Percentiles rank a stretch among this genome's conserved stretches.
Evolutionary conservation across 2,329 filamentous ascomycete genomes (phyloP).

Genomic region (Didymella segeticola): DNA sequence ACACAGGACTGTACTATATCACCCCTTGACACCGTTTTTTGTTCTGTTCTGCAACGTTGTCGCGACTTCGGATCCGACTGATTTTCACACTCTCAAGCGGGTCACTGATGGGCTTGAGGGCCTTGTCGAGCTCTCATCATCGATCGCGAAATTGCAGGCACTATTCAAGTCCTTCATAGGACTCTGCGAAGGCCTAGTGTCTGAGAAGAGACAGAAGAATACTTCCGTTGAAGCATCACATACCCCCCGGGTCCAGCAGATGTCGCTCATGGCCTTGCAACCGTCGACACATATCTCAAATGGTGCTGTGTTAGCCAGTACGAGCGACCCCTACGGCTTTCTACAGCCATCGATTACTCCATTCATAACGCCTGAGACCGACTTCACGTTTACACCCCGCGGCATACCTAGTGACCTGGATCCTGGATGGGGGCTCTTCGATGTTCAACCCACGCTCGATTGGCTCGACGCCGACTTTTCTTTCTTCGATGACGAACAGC

Average conservation of each 20-base stretch:
- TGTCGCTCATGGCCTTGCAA: not conserved
- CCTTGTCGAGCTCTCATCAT: slow-evolving; percentile 16
- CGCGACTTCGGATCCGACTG: slow-evolving; percentile 21
- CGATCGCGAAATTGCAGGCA: slow-evolving; percentile 13
- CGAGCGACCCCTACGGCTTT: not conserved
- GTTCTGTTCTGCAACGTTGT: slow-evolving; percentile 32
- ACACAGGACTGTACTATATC: slow-evolving; percentile 30
- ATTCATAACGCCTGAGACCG: not conserved
- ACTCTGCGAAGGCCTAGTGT: slow-evolving; percentile 20
- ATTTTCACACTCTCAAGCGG: slow-evolving; percentile 22
- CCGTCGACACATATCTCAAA: not conserved
- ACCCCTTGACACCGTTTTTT: slow-evolving; percentile 31
- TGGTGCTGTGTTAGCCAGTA: not conserved
- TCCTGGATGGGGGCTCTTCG: slow-evolving; percentile 26
- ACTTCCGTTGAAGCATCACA: not conserved
- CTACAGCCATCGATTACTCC: not conserved
- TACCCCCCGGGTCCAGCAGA: not conserved
- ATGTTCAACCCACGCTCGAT: slow-evolving; percentile 29
- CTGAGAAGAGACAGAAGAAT: not conserved
- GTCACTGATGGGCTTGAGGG: slow-evolving; percentile 23
- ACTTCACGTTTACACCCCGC: not conserved
- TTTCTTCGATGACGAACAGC: slow-evolving; percentile 15
- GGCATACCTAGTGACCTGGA: not conserved
- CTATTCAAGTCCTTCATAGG: slow-evolving; percentile 25
- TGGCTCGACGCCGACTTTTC: slow-evolving; percentile 33